These are phyloP conservation scores for Mallotus nudiflorus DNA, from an alignment of 345 rosid genomes.

Conservation along the genomic window DNA sequence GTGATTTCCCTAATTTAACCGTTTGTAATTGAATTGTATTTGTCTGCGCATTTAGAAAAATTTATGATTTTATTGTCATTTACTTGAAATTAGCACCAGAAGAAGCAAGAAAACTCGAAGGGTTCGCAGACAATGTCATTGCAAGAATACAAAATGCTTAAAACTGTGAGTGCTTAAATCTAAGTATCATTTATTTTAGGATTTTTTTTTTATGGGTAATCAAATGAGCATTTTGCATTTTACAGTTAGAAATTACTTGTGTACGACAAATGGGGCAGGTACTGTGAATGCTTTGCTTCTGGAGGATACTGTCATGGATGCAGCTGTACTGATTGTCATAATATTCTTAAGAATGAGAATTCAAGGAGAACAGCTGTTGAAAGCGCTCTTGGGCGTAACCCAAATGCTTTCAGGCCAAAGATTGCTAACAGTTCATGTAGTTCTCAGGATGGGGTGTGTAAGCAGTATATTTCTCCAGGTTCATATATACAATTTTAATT, in stretches of 20 bases:
- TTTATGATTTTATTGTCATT: neutral
- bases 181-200: too few relatives aligned
- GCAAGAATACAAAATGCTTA: constrained; percentile 55
- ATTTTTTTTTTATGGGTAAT: too few relatives aligned
- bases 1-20: constrained; percentile 21
- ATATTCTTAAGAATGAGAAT: constrained; percentile 39
- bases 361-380: constrained; percentile 34
- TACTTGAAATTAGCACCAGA: constrained; percentile 4
- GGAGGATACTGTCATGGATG: constrained; percentile 55
- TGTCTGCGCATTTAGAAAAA: too few relatives aligned
- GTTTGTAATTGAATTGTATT: neutral
- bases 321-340: constrained; percentile 44
- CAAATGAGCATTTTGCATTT: neutral
- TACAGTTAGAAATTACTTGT: neutral
- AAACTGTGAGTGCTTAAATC: constrained; percentile 43
- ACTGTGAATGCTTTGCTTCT: constrained; percentile 57
- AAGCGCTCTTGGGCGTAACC: constrained; percentile 42
- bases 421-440: constrained; percentile 17
- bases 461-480: too few relatives aligned
- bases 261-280: too few relatives aligned
- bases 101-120: too few relatives aligned
- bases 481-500: too few relatives aligned
- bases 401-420: constrained; percentile 46
- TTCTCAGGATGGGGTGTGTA: constrained; percentile 37
- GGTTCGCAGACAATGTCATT: constrained; percentile 50